Conservation (phyloP, 495 filamentous ascomycete genomes). For the Neurospora sp. region DNA sequence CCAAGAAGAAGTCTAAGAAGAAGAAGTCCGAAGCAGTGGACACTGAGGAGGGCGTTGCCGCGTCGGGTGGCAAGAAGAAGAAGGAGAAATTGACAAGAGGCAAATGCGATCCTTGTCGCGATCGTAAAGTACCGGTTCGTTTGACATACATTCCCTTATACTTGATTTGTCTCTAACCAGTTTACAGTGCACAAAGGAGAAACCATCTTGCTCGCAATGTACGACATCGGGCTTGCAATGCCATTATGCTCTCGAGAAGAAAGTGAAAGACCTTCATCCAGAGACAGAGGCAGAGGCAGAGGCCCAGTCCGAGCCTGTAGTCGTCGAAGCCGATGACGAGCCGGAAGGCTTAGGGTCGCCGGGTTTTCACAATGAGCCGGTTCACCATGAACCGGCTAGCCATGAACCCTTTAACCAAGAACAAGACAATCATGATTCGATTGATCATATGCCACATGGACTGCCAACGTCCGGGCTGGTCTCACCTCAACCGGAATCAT, state of each 20-base stretch:
- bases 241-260: constrained; percentile 24
- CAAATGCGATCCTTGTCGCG: constrained; percentile 29
- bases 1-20: constrained; percentile 18
- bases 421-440: neutral
- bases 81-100: constrained; percentile 20
- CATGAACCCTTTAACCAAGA: neutral
- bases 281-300: constrained; percentile 7
- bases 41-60: constrained; percentile 6
- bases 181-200: constrained; percentile 31
- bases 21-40: constrained; percentile 16
- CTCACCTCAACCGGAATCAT: constrained; percentile 9
- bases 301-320: neutral
- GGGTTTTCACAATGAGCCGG: constrained; percentile 12
- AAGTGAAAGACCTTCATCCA: neutral
- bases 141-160: neutral
- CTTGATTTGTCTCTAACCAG: constrained; percentile 1
- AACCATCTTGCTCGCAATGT: constrained; percentile 31
- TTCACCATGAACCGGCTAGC: neutral
- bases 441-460: neutral
- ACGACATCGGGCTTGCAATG: constrained; percentile 18
- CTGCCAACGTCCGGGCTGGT: constrained; percentile 4
- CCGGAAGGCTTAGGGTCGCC: constrained; percentile 20
- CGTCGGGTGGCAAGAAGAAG: constrained; percentile 11
- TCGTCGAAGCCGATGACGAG: constrained; percentile 12
- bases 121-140: constrained; percentile 20